A percentile compares a stretch with the other conserved stretches of the same genome.
These are phyloP conservation scores for Hypericum androsaemum DNA, from an alignment of 345 rosid species.

Conservation along the genomic window DNA sequence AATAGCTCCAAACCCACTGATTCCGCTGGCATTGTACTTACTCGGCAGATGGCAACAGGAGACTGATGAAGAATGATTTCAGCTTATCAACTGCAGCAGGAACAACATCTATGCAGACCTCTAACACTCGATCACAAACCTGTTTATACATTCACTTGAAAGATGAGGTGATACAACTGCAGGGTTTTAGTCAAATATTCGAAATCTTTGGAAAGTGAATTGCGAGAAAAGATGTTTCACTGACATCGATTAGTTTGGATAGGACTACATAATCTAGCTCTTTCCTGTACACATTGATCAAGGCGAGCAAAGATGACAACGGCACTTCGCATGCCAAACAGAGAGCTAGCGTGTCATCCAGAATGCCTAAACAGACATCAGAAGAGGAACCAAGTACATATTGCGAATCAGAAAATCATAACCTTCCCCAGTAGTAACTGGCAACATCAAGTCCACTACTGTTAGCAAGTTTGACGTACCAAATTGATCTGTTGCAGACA, in stretches of 20 bases:
- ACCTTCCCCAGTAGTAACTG: too few species aligned
- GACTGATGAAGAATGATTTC: constrained; percentile 17
- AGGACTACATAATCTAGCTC: constrained; percentile 20
- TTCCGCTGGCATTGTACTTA: constrained; percentile 8
- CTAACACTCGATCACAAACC: constrained; percentile 22
- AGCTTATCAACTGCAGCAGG: constrained; percentile 20
- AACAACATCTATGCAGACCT: constrained; percentile 20
- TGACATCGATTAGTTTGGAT: constrained; percentile 26
- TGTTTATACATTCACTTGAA: constrained; percentile 2
- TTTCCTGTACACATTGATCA: constrained; percentile 22
- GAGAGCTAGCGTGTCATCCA: constrained; percentile 32
- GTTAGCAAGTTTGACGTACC: constrained; percentile 14
- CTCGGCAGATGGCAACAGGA: constrained; percentile 26
- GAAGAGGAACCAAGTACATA: neutral
- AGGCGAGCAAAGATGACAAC: constrained; percentile 24
- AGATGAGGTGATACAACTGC: too few species aligned
- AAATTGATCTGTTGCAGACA: constrained; percentile 26
- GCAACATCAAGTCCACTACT: too few species aligned
- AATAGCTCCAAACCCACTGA: too few species aligned
- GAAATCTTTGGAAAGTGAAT: neutral
- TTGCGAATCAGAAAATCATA: too few species aligned
- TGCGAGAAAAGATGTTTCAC: neutral
- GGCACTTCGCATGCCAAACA: constrained; percentile 21
- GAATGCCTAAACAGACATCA: constrained; percentile 18
- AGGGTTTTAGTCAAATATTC: too few species aligned